phyloP scores from a whole-genome alignment of 2,329 filamentous ascomycete genomes.

The Aplosporella prunicola region DNA sequence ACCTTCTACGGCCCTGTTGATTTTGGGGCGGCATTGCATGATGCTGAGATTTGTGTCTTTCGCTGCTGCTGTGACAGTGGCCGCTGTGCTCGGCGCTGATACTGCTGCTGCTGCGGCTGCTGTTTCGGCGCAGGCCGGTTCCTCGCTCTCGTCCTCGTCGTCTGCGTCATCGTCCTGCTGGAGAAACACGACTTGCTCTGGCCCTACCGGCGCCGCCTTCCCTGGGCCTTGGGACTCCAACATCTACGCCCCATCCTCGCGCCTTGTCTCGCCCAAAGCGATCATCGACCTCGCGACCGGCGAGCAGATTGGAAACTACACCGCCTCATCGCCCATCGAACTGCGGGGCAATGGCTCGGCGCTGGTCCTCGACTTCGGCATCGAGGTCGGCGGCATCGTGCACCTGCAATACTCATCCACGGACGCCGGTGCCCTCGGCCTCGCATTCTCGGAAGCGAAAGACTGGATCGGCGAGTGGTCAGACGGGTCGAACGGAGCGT shows the following conservation, averaged over 20 bases:
- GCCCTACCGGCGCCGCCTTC: conserved; percentile 42
- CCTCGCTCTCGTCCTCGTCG: no score
- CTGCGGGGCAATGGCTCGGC: conserved; percentile 41
- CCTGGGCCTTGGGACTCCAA: conserved; percentile 49
- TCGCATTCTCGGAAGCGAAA: conserved; percentile 35
- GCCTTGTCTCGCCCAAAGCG: conserved; percentile 40
- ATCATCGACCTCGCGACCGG: conserved; percentile 31
- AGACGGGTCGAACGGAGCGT: conserved; percentile 34
- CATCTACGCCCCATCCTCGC: conserved; percentile 46
- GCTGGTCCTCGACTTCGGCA: conserved; percentile 51
- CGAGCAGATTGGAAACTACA: conserved; percentile 23
- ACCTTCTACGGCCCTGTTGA: no score
- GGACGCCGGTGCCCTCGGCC: conserved; percentile 26
- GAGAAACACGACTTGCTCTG: conserved; percentile 46
- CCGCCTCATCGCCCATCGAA: conserved; percentile 15
- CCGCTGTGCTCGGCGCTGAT: no score
- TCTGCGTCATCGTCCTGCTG: no score
- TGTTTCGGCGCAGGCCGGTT: no score
- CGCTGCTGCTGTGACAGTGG: no score
- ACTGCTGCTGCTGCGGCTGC: no score
- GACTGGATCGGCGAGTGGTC: conserved; percentile 35
- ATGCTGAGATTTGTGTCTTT: no score
- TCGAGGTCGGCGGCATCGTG: conserved; percentile 49
- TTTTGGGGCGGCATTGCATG: no score
- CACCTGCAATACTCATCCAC: conserved; percentile 41